Evolutionary conservation across 2,329 filamentous ascomycete species (phyloP).

Genomic region (Penicillium verrucosum): DNA sequence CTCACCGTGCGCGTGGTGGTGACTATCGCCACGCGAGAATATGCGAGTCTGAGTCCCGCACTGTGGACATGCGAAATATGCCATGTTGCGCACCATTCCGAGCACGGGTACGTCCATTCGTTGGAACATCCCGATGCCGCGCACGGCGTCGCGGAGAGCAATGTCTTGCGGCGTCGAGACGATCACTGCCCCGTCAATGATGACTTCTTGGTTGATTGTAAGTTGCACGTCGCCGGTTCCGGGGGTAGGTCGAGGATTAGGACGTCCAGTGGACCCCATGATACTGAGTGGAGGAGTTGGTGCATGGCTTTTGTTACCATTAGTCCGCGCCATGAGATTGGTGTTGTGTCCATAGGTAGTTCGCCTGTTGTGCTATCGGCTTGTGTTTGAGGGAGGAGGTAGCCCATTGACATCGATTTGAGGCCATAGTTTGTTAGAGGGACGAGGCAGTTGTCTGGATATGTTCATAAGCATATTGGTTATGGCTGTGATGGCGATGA

Average conservation of each 20-base stretch:
- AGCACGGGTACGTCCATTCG: slow-evolving; percentile 74
- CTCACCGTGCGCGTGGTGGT: slow-evolving; percentile 35
- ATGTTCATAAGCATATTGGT: slow-evolving; percentile 10
- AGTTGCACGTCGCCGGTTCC: slow-evolving; percentile 95
- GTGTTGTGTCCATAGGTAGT: slow-evolving; percentile 53
- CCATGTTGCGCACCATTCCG: slow-evolving; percentile 92
- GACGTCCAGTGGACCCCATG: slow-evolving; percentile 86
- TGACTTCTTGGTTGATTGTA: slow-evolving; percentile 91
- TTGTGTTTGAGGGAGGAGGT: slow-evolving; percentile 59
- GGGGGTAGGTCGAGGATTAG: slow-evolving; percentile 89
- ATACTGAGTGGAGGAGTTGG: slow-evolving; percentile 90
- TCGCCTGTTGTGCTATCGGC: slow-evolving; percentile 25
- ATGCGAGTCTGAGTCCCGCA: slow-evolving; percentile 73
- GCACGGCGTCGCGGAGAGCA: slow-evolving; percentile 84
- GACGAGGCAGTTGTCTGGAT: slow-evolving; percentile 58
- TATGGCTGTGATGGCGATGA: not conserved
- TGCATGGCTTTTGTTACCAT: slow-evolving; percentile 98
- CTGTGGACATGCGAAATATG: slow-evolving; percentile 73
- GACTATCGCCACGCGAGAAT: slow-evolving; percentile 55
- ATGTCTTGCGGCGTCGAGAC: slow-evolving; percentile 93
- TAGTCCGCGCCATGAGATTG: slow-evolving; percentile 89
- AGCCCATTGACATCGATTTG: slow-evolving; percentile 99
- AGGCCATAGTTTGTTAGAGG: slow-evolving; percentile 92
- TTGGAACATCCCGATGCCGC: slow-evolving; percentile 89
- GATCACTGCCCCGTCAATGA: slow-evolving; percentile 79